Base-by-base conservation (phyloP, 1,284 basidiomycete species). In the Mycena sp. region DNA sequence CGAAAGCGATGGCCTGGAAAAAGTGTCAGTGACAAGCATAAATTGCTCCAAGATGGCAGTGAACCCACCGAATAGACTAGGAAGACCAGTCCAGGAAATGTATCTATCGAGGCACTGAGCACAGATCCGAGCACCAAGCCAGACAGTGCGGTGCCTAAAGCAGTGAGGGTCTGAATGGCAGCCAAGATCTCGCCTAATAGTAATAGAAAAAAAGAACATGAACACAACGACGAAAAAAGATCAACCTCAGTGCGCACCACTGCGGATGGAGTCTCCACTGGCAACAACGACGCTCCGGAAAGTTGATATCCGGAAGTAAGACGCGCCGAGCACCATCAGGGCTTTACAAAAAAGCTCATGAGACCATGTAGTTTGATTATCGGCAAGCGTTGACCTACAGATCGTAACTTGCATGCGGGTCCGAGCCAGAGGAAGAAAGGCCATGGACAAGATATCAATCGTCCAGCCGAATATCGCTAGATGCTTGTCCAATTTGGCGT, bases 241-340 rank as follows among this genome's bases (percentile, higher is more conserved):
- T 26, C 25, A 17, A 26, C 9, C 14, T 12, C 11, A 45, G 25
- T 7, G 35, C 53, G 6, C 29, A 56, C 54, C 54, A n/a, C 44
- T 56, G 23, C 54, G 54, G 26, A 56, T 7, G 23, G 54, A 35
- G 29, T 56, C 54, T 5, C 44, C 44, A 17, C 54, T 56, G 16
- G 44, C 54, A 28, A 46, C 54, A n/a, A 50, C 48, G n/a, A 50
- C 56, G 19, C 56, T 58, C 9, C 56, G 56, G 25, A 58, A 58
- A 25, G 46, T 38, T 21, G 56, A 58, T 41, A 49, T 3, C 14
- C 48, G 48, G 38, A 58, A 58, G 25, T 58, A 58, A 4, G 46
- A 58, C 6, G 38, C 56, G 37, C 48, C 56, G 23, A 55, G 30
- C 14, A 55, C 45, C 11, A 49, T 16, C 21, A 40, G 25, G 14